Percentiles rank a stretch among this genome's conserved stretches.
Conservation (phyloP, 805 yeast species). For the Komagataella ulmi region DNA sequence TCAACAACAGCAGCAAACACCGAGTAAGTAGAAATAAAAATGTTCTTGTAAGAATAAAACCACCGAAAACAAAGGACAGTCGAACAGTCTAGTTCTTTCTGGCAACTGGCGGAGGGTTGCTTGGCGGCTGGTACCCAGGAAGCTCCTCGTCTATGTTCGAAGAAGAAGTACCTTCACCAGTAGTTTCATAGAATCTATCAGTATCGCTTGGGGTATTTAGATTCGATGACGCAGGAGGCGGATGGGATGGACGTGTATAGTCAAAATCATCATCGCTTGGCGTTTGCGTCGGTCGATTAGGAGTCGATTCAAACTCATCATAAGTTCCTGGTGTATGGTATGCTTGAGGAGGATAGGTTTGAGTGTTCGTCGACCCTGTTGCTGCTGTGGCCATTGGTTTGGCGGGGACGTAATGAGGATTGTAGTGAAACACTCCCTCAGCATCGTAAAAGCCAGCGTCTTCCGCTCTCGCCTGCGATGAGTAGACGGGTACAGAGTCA, state of each 20-base stretch:
- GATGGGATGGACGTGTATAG: not conserved
- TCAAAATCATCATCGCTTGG: not conserved
- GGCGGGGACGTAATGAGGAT: not conserved
- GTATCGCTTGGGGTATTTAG: not conserved
- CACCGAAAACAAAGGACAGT: not conserved
- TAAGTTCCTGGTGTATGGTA: not conserved
- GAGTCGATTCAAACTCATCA: not conserved
- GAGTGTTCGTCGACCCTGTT: not conserved
- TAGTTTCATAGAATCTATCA: not conserved
- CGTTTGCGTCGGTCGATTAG: not conserved
- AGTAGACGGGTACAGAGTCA: constrained; percentile 51
- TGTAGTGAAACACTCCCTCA: constrained; percentile 30
- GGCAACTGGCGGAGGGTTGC: not conserved
- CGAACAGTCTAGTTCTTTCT: not conserved
- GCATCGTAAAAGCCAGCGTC: constrained; percentile 73
- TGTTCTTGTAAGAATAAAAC: not conserved
- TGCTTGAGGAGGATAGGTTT: not conserved
- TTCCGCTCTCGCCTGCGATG: constrained; percentile 47
- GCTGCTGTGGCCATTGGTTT: not conserved
- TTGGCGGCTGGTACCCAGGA: not conserved
- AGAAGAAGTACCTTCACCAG: not conserved
- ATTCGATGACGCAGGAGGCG: not conserved
- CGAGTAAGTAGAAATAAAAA: not conserved
- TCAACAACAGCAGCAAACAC: not conserved
- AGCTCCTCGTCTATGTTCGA: not conserved